Evolutionary conservation across 805 yeast species (phyloP).

Genomic region (Cyberlindnera euphorbiae): DNA sequence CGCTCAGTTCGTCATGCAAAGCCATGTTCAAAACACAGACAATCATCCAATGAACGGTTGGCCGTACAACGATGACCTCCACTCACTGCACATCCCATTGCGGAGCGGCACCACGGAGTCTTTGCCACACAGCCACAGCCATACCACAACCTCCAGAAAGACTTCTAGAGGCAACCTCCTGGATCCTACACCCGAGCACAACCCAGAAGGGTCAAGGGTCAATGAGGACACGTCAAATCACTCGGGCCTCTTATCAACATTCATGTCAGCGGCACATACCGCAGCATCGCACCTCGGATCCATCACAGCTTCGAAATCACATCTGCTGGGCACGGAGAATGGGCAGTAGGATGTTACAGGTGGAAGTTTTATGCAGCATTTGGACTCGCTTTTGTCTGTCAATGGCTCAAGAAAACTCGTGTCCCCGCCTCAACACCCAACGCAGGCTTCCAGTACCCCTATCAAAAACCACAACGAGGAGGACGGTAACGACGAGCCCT

Average conservation of each 20-base stretch:
- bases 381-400: conserved; percentile 30
- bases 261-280: conserved; percentile 43
- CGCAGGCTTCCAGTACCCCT: neutral
- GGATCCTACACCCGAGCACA: too few species aligned
- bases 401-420: conserved; percentile 1
- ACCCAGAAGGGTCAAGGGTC: neutral
- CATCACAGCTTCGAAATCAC: conserved; percentile 7
- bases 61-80: too few species aligned
- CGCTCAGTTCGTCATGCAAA: too few species aligned
- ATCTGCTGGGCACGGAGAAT: too few species aligned
- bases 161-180: too few species aligned
- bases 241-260: conserved; percentile 38
- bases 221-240: neutral
- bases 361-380: conserved; percentile 31
- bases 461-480: neutral
- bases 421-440: neutral
- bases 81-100: too few species aligned
- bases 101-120: too few species aligned
- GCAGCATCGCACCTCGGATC: conserved; percentile 31
- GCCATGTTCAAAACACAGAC: too few species aligned
- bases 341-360: too few species aligned
- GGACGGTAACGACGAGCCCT: conserved; percentile 5
- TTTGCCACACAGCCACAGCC: too few species aligned
- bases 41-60: neutral
- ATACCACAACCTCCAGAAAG: too few species aligned